Conservation (phyloP, 1,284 basidiomycete species). For the Xanthoconium separans region DNA sequence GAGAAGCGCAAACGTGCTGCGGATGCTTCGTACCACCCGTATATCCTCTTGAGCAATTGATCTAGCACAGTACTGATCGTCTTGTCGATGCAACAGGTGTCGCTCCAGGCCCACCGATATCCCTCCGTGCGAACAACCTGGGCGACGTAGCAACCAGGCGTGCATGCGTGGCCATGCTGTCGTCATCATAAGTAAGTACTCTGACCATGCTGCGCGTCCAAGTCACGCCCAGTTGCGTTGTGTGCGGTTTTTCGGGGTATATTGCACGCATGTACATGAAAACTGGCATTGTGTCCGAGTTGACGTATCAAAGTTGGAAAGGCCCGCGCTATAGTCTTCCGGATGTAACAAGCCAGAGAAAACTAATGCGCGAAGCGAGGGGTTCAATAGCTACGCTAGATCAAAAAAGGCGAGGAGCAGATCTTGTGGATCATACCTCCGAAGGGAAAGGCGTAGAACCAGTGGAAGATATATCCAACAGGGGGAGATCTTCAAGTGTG, state of each 20-base stretch:
- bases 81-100: conserved; percentile 1
- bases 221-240: no score
- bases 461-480: conserved; percentile 76
- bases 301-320: conserved; percentile 4
- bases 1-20: not conserved
- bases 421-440: conserved; percentile 43
- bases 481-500: conserved; percentile 46
- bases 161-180: not conserved
- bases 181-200: no score
- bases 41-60: not conserved
- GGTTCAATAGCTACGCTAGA: conserved; percentile 60
- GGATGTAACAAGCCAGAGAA: conserved; percentile 62
- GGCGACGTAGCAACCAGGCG: conserved; percentile 9
- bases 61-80: not conserved
- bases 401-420: conserved; percentile 10
- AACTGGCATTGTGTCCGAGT: not conserved
- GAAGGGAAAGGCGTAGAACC: conserved; percentile 59
- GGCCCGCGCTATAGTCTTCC: conserved; percentile 41
- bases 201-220: no score
- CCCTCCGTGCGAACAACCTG: not conserved
- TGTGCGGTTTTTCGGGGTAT: not conserved
- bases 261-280: not conserved
- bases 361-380: conserved; percentile 57
- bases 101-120: not conserved
- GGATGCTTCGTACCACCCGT: conserved; percentile 2